phyloP scores from a whole-genome alignment of 2,329 filamentous ascomycete genomes.

The Monosporascus sp. region DNA sequence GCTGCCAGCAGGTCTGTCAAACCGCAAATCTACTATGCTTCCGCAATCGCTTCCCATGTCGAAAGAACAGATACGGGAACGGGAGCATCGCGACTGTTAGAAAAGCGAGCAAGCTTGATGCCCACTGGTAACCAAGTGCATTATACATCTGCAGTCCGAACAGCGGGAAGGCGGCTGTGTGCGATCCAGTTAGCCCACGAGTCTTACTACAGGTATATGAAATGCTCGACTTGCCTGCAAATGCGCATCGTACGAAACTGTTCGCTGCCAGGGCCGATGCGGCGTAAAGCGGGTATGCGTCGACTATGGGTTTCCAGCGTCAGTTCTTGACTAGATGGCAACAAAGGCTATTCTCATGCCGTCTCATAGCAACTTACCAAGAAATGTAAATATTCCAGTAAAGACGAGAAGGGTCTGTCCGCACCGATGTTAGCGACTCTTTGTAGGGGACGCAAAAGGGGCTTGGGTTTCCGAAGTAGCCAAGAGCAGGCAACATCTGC shows the following conservation, averaged over 20 bases:
- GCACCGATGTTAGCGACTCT: not conserved
- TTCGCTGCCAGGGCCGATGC: constrained; percentile 79
- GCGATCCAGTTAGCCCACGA: constrained; percentile 1
- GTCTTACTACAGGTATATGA: not conserved
- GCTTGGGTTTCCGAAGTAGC: no score
- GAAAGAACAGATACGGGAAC: constrained; percentile 59
- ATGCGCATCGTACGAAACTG: constrained; percentile 69
- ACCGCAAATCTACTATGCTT: constrained; percentile 47
- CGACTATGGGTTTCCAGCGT: constrained; percentile 42
- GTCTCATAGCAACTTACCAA: constrained; percentile 47
- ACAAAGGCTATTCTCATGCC: not conserved
- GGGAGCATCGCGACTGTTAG: constrained; percentile 57
- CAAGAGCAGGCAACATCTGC: no score
- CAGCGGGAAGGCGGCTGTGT: constrained; percentile 64
- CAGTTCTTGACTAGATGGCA: not conserved
- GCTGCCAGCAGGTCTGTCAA: not conserved
- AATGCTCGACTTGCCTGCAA: constrained; percentile 51
- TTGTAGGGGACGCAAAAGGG: no score
- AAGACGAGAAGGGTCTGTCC: constrained; percentile 69
- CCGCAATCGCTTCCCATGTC: constrained; percentile 52
- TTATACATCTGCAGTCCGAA: constrained; percentile 72
- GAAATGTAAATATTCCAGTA: constrained; percentile 81
- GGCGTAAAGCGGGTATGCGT: constrained; percentile 70
- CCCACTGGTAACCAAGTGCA: constrained; percentile 65
- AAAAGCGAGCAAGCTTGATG: constrained; percentile 55